These are phyloP conservation scores for Suillus paluster DNA, from an alignment of 768 basidiomycete genomes.

Conservation along the genomic window DNA sequence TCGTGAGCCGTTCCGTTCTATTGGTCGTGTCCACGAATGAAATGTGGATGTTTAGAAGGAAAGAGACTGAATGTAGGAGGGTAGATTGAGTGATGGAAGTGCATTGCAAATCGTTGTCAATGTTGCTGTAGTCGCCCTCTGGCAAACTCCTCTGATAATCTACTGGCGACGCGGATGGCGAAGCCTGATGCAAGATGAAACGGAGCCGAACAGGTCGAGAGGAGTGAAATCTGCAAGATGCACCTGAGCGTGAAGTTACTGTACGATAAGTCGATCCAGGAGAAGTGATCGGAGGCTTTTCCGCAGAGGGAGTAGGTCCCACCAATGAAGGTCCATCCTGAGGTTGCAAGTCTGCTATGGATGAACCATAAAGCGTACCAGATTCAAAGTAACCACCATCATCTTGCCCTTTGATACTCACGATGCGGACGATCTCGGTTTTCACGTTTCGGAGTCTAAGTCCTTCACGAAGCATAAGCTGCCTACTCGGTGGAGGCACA, in stretches of 20 bases:
- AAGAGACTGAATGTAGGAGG: conserved; percentile 81
- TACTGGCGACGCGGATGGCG: conserved; percentile 52
- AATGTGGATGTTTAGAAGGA: conserved; percentile 70
- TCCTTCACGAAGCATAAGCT: conserved; percentile 70
- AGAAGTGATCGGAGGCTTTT: conserved; percentile 45
- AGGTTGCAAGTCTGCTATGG: conserved; percentile 6
- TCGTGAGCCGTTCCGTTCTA: conserved; percentile 69
- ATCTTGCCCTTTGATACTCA: conserved; percentile 57
- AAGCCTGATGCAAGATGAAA: conserved; percentile 76
- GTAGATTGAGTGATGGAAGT: conserved; percentile 81
- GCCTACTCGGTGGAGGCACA: conserved; percentile 72
- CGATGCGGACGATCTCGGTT: conserved; percentile 73
- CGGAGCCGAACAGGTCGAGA: conserved; percentile 73
- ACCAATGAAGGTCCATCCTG: conserved; percentile 39
- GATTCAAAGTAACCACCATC: conserved; percentile 28
- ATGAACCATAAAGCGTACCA: neutral
- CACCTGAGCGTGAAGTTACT: conserved; percentile 84
- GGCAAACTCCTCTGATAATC: conserved; percentile 49
- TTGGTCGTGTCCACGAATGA: conserved; percentile 77
- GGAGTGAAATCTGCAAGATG: conserved; percentile 89
- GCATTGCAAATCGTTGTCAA: conserved; percentile 66
- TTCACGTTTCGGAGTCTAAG: conserved; percentile 80
- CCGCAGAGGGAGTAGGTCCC: conserved; percentile 22
- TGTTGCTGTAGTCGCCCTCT: conserved; percentile 46
- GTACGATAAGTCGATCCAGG: conserved; percentile 40